phyloP scores from a whole-genome alignment of 176 grass and related monocot genomes.

The Pontederia crassipes region DNA sequence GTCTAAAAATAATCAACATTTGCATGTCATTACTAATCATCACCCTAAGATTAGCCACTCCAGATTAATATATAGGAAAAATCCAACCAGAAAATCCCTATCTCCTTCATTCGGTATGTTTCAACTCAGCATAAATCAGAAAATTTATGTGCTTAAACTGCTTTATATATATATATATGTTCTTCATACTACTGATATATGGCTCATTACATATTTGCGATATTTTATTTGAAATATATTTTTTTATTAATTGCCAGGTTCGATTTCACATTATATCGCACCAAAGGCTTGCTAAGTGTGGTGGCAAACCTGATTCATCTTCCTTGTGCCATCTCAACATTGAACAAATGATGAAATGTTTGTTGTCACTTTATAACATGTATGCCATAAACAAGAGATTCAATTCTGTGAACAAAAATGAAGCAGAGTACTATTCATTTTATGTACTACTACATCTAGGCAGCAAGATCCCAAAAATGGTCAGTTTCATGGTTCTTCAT shows the following conservation, averaged over 20 bases:
- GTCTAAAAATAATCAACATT: too few species aligned
- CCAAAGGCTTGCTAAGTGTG: slow-evolving; percentile 49
- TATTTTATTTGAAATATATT: background rate
- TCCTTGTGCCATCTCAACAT: slow-evolving; percentile 73
- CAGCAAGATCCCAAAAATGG: slow-evolving; percentile 63
- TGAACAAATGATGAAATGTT: slow-evolving; percentile 87
- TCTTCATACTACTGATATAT: background rate
- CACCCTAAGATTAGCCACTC: too few species aligned
- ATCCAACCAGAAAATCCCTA: too few species aligned
- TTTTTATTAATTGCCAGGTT: slow-evolving; percentile 38
- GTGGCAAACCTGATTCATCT: slow-evolving; percentile 41
- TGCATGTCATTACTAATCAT: too few species aligned
- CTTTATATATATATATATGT: background rate
- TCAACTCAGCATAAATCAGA: too few species aligned
- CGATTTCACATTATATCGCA: slow-evolving; percentile 80
- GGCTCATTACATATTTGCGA: background rate
- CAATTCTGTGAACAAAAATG: slow-evolving; percentile 30
- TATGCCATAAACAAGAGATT: slow-evolving; percentile 36
- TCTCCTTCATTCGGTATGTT: too few species aligned
- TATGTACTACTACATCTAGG: slow-evolving; percentile 85
- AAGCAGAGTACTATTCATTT: slow-evolving; percentile 73
- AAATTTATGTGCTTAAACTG: too few species aligned
- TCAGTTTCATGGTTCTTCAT: slow-evolving; percentile 22
- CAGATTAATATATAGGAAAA: too few species aligned
- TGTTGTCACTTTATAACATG: slow-evolving; percentile 67